Base-by-base conservation (phyloP, 129 eudicot species). In the Flaveria brownii region DNA sequence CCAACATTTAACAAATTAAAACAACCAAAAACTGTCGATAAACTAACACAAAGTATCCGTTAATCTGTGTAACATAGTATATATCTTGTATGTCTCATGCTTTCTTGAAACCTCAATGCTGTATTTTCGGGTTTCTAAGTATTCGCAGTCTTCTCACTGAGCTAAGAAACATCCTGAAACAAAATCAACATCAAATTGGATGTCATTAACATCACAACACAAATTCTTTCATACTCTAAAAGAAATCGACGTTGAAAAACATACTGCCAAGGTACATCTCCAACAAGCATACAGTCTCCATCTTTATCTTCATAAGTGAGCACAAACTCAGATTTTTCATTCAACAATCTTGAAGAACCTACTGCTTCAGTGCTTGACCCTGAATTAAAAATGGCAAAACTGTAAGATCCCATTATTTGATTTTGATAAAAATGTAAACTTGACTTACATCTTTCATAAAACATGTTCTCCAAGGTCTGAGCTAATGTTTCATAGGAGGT, bases 241-340 rank as follows among this genome's bases (percentile, higher is more conserved):
- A 4, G 8, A 72, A 72, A 43, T 3, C 10, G 23, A 46, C 14
- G 55, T 71, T 62, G 22, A 28, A 51, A 47, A 56, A 63, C 89
- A 43, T 94, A 91, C 98, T 80, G 82, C 96, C 93, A 93, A 18
- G 98, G 98, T 59, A 93, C 98, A 74, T 93, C 98, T 71, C 98
- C 98, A 36, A 93, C 98, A 61, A 93, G 95, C 98, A 93, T 93
- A 89, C 96, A 90, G 47, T 93, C 98, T 52, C 98, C 97, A 30
- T 93, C 98, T 83, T 82, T 88, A 86, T 93, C 98, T 86, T 93
- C 97, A 84, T 93, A 93, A 51, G 97, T 93, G 36, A 93, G 98
- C 81, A 93, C 96, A 86, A 77, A 91, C 42, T 88, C 97, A 10
- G 97, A 94, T 57, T 88, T 81, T 66, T 86, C 97, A 56, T 86